Conservation (phyloP, 257 asterid species). For the Salvia miltiorrhiza region DNA sequence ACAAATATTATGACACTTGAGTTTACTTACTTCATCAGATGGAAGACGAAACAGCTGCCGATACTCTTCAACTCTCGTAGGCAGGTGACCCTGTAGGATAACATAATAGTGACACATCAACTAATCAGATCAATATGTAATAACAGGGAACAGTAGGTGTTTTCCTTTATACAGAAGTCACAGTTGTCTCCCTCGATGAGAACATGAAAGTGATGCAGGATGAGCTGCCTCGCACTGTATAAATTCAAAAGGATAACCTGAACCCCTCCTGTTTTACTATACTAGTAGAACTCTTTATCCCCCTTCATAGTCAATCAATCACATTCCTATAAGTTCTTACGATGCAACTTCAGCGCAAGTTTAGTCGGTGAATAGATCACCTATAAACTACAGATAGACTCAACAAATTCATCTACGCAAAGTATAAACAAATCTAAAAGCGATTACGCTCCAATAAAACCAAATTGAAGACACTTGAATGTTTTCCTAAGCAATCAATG, state of each 20-base stretch:
- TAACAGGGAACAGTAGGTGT: not conserved
- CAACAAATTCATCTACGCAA: not conserved
- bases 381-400: not conserved
- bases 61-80: conserved; percentile 84
- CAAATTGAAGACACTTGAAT: not conserved
- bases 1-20: not conserved
- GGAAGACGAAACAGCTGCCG: conserved; percentile 93
- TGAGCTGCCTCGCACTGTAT: not conserved
- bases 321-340: not conserved
- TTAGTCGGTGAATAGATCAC: not conserved
- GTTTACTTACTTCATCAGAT: conserved; percentile 74
- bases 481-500: not conserved
- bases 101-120: conserved; percentile 18
- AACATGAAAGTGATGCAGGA: not conserved
- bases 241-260: not conserved
- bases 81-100: conserved; percentile 49
- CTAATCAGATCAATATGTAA: conserved; percentile 14
- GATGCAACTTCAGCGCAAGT: conserved; percentile 10
- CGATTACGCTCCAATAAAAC: not conserved
- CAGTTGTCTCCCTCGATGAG: not conserved
- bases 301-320: not conserved
- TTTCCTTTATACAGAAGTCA: not conserved
- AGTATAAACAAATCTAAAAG: not conserved
- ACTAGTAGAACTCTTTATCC: not conserved
- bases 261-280: not conserved